Evolutionary conservation across 371 early-diverging fungal species (phyloP).

Genomic region (Rhizopus microsporus): DNA sequence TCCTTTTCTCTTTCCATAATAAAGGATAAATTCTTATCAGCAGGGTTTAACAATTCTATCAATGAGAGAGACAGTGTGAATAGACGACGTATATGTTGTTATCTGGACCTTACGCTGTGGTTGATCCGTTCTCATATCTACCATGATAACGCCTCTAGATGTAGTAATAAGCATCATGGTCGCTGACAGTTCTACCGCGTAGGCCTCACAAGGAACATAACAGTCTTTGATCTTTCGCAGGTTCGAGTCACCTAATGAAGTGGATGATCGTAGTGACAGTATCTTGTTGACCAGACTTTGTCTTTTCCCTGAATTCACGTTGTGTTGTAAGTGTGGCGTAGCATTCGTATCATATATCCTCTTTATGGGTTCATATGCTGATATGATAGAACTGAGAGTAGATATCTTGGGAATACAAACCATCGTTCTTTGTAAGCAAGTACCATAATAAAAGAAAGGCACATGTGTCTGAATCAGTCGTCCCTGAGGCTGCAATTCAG

Average conservation of each 20-base stretch:
- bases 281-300: neutral
- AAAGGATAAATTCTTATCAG: constrained; percentile 37
- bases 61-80: neutral
- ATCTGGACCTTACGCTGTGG: constrained; percentile 37
- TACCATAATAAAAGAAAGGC: constrained; percentile 44
- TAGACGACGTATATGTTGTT: neutral
- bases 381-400: constrained; percentile 13
- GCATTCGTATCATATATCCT: neutral
- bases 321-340: neutral
- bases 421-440: constrained; percentile 33
- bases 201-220: constrained; percentile 48
- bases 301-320: neutral
- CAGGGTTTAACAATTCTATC: constrained; percentile 43
- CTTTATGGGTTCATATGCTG: neutral
- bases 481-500: constrained; percentile 35
- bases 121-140: constrained; percentile 46
- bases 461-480: constrained; percentile 36
- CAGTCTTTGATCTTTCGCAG: constrained; percentile 38
- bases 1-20: constrained; percentile 46
- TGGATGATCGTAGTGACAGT: neutral
- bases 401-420: constrained; percentile 46
- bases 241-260: constrained; percentile 23
- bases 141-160: constrained; percentile 44
- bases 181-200: constrained; percentile 39
- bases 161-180: constrained; percentile 47